Evolutionary conservation across 106 monocot genomes (phyloP).

Genomic region (Dioscorea dumetorum): DNA sequence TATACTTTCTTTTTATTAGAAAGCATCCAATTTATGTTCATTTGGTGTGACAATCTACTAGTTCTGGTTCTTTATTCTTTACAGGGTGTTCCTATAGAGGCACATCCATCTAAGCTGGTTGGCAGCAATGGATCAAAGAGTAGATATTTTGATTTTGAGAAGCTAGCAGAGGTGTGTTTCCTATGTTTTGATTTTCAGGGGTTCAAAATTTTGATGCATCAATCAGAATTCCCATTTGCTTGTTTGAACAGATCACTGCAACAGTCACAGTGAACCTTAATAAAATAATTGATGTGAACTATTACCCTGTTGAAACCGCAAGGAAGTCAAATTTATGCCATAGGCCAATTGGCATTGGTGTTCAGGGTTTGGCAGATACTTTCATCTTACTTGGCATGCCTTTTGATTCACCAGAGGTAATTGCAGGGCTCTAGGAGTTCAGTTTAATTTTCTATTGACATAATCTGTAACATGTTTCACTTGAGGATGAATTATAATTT

Average conservation of each 20-base stretch:
- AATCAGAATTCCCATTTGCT: not conserved
- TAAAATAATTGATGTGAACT: conserved; percentile 94
- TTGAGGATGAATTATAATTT: not conserved
- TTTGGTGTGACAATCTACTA: not conserved
- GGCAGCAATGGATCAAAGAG: conserved; percentile 74
- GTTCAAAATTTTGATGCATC: not conserved
- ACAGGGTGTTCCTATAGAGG: conserved; percentile 73
- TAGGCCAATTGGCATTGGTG: conserved; percentile 93
- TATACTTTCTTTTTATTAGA: not conserved
- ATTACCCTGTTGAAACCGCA: conserved; percentile 90
- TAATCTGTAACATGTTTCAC: not conserved
- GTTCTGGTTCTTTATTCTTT: conserved; percentile 1
- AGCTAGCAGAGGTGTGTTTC: conserved; percentile 79
- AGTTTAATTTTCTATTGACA: not conserved
- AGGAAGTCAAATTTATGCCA: conserved; percentile 75
- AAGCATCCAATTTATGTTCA: not conserved
- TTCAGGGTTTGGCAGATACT: conserved; percentile 94
- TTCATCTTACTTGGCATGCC: conserved; percentile 94
- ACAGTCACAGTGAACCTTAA: conserved; percentile 80
- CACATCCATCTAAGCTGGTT: conserved; percentile 89
- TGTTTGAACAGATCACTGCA: conserved; percentile 51
- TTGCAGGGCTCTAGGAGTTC: not conserved
- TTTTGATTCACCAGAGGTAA: conserved; percentile 94
- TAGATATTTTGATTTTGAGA: conserved; percentile 95
- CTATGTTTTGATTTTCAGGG: not conserved